These are phyloP conservation scores for Thuidium tamariscinum DNA, from an alignment of 225 moss, liverwort and hornwort species.

Conservation along the genomic window DNA sequence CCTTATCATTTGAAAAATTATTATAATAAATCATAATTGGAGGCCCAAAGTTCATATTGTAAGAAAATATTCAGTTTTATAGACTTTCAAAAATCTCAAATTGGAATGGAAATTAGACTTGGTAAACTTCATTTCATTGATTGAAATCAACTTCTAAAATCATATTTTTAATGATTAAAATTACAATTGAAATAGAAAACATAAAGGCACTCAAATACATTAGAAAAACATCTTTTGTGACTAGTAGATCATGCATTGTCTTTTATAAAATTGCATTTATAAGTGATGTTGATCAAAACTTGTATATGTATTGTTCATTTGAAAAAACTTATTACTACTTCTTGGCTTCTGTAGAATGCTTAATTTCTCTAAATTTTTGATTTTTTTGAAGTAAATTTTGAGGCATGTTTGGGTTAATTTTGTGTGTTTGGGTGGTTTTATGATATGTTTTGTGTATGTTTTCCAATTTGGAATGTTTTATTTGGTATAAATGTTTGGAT, in stretches of 20 bases:
- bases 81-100: neutral
- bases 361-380: too few relatives aligned
- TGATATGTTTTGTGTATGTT: too few relatives aligned
- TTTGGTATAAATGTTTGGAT: too few relatives aligned
- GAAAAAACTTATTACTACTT: neutral
- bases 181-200: neutral
- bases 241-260: too few relatives aligned
- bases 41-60: neutral
- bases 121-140: neutral
- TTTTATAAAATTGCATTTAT: neutral
- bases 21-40: fast-evolving
- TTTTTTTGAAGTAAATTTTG: too few relatives aligned
- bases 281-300: fast-evolving
- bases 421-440: too few relatives aligned
- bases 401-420: too few relatives aligned
- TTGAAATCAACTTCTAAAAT: neutral
- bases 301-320: neutral
- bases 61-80: neutral
- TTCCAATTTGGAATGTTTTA: too few relatives aligned
- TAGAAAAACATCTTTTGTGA: neutral
- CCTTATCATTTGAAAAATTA: neutral
- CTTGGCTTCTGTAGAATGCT: too few relatives aligned
- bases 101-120: neutral
- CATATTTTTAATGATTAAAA: neutral
- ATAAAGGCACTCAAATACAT: neutral